Evolutionary conservation across 371 early-diverging fungal genomes (phyloP).

Genomic region (Phascolomyces articulosus): DNA sequence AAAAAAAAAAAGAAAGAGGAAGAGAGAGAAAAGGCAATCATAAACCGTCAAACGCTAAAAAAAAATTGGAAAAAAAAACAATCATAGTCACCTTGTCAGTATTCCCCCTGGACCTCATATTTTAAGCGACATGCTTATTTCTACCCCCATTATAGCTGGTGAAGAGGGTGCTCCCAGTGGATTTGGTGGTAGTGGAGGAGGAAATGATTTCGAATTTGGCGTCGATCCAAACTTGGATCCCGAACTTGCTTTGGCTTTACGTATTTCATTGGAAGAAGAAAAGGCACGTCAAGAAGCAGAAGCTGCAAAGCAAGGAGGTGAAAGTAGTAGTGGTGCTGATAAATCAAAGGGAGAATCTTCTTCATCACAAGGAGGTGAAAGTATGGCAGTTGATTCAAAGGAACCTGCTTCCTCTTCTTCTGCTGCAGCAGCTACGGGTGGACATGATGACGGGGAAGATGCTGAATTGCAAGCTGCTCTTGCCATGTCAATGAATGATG

Average conservation of each 20-base stretch:
- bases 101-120: conserved; percentile 96
- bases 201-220: conserved; percentile 93
- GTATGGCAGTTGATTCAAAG: conserved; percentile 52
- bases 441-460: conserved; percentile 42
- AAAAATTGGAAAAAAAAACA: too few relatives aligned
- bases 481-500: conserved; percentile 66
- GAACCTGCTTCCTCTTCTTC: conserved; percentile 27
- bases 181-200: conserved; percentile 46
- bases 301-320: conserved; percentile 50
- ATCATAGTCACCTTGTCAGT: conserved; percentile 81
- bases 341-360: conserved; percentile 27
- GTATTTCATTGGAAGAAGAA: conserved; percentile 97
- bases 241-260: conserved; percentile 93
- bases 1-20: not conserved
- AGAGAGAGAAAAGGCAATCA: too few relatives aligned
- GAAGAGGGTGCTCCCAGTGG: conserved; percentile 75
- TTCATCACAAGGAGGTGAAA: conserved; percentile 35
- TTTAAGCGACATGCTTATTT: conserved; percentile 86
- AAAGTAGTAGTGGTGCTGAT: conserved; percentile 6
- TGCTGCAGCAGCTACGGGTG: conserved; percentile 23
- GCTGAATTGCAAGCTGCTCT: conserved; percentile 50
- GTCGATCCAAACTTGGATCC: conserved; percentile 96
- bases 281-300: conserved; percentile 87
- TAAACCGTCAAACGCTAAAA: too few relatives aligned
- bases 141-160: conserved; percentile 86